Evolutionary conservation across 2,329 filamentous ascomycete species (phyloP), one percentile per base, ranked within the genome.

Genomic region (Trichoderma atroviride): DNA sequence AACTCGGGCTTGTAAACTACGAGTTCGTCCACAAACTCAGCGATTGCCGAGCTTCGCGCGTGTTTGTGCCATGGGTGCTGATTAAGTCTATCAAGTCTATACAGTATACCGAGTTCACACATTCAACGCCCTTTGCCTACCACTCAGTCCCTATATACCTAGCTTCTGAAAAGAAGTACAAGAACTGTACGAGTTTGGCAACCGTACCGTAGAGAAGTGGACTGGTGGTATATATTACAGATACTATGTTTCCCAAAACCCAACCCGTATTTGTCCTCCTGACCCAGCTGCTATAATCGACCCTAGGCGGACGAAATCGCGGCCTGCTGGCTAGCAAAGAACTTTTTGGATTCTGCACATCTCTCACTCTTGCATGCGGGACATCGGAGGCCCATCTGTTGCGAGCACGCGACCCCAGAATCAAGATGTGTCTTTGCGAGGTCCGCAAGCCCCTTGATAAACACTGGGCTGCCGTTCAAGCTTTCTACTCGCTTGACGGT

Each of bases 351-450:
- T 80, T 94, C 93, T 67, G 90, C 80, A 80, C 96, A 99, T 75
- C 91, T 88, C 76, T 96, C 93, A 77, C 92, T 98, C 81, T 89
- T 94, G 82, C 96, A 99, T 6, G 92, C 94, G 2, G 96, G 96
- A 82, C 96, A 99, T 74, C 96, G 89, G 74, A 99, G 82, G 10
- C 89, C 89, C 92, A 99, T 94, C 82, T 98, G 96, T 69, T 84
- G 83, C 35, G 92, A 96, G 78, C 92, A 95, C 11, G 83, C 77
- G 11, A 83, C 74, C 5, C 91, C 91, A 71, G 88, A 89, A 63
- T 89, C 83, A 64, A 99, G 81, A 82, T 99, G 96, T 19, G 84
- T 81, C 76, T 92, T 91, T 9, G 94, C 96, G 74, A 99, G 88
- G 76, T 97, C 91, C 13, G 95, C 96, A 63, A 99, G 85, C 0